Evolutionary conservation across 176 grass and related monocot genomes (phyloP), one percentile per base, ranked within the genome.

Genomic region (Paspalum vaginatum): DNA sequence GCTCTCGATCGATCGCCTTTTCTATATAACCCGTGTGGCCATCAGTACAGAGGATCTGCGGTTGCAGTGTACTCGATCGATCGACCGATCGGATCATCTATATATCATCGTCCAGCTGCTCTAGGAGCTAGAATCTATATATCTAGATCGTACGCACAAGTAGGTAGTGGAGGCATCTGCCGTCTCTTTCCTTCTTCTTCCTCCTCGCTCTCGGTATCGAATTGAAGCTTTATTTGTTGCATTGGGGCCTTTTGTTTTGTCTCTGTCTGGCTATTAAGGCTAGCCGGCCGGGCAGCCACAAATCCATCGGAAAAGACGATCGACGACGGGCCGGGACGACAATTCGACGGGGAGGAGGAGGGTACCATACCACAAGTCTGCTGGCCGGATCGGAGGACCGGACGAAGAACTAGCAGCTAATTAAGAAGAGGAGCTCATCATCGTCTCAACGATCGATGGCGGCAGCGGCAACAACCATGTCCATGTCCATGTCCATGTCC

Each of bases 121-220:
- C 11, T 32, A 22, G 21, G 76, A 11, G 61, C 16, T 63, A 65
- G 76, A 78, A 65, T 78, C 60, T 65, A 45, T 5, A 58, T 15
- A 57, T 59, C 44, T 45, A 61, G 58, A 61, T 27, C 44, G 44
- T 51, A 43, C 61, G 26, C 61, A 65, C 47, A 65, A 42, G 76
- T 65, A 20, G 60, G 39, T n/a, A 18, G 52, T 45, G 12, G 60
- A 64, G 45, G 20, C 54, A 41, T 76, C 75, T 42, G 47, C 44
- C 49, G 67, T 52, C 61, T 65, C 48, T 79, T 67, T 79, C 62
- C 61, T 65, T 32, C 67, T 67, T 79, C 62, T 67, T 43, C 62
- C 55, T 67, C 62, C 20, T 67, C 77, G 53, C 20, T 18, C 26
- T 45, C 44, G 57, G 43, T 59, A 59, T 9, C 12, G 56, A n/a